phyloP scores from a whole-genome alignment of 345 rosid species.

The Rhizophora mangle region DNA sequence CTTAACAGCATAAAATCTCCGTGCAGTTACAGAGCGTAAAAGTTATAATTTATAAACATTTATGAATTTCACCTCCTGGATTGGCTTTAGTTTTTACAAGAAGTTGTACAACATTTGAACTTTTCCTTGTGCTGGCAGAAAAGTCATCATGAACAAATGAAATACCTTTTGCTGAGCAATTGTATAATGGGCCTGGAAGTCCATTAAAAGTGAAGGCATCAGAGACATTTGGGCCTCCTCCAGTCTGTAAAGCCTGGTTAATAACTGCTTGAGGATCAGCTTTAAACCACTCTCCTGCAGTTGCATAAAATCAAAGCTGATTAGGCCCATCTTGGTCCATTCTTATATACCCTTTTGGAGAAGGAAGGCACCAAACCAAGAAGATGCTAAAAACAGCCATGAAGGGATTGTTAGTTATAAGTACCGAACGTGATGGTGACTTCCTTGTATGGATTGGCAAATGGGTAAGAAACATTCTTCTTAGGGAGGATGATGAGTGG shows the following conservation, averaged over 20 bases:
- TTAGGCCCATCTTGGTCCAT: no score
- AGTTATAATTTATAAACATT: no score
- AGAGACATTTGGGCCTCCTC: conserved; percentile 66
- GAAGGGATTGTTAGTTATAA: not conserved
- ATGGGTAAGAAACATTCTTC: conserved; percentile 54
- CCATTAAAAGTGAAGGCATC: conserved; percentile 78
- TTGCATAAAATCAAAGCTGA: not conserved
- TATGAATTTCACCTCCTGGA: no score
- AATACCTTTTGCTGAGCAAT: conserved; percentile 59
- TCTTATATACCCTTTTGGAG: no score
- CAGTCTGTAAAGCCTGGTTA: conserved; percentile 62
- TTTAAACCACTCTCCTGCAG: conserved; percentile 73
- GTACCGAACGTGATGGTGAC: conserved; percentile 64
- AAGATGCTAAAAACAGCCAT: not conserved
- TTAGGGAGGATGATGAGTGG: conserved; percentile 67
- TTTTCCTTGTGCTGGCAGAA: not conserved
- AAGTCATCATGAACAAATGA: not conserved
- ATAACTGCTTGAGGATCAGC: conserved; percentile 59
- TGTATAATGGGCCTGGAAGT: conserved; percentile 76
- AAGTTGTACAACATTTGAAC: no score
- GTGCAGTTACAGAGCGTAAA: no score
- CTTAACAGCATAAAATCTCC: no score
- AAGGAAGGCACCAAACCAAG: not conserved
- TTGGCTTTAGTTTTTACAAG: no score
- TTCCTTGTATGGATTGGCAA: conserved; percentile 66